Evolutionary conservation across 2,329 filamentous ascomycete species (phyloP).

Genomic region (Pseudocercospora fijiensis): DNA sequence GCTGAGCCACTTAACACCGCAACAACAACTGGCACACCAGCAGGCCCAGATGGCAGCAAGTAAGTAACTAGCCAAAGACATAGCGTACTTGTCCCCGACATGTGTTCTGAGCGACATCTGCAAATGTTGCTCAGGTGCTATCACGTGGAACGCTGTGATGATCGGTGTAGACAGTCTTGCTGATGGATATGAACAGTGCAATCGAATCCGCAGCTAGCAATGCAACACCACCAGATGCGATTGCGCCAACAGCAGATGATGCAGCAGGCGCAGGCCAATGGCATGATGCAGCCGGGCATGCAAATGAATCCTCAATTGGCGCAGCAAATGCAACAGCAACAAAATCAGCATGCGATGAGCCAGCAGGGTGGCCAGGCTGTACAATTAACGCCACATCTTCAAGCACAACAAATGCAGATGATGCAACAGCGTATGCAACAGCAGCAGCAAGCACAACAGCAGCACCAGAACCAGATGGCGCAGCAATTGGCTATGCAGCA

Average conservation of each 20-base stretch:
- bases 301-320: slow-evolving; percentile 40
- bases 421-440: slow-evolving; percentile 40
- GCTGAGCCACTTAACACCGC: slow-evolving; percentile 68
- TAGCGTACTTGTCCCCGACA: not conserved
- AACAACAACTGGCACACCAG: slow-evolving; percentile 53
- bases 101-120: not conserved
- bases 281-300: slow-evolving; percentile 30
- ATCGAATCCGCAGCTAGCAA: slow-evolving; percentile 32
- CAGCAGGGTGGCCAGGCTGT: slow-evolving; percentile 24
- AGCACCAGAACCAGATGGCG: slow-evolving; percentile 44
- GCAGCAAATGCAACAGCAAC: slow-evolving; percentile 43
- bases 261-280: slow-evolving; percentile 40
- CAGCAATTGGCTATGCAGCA: slow-evolving; percentile 49
- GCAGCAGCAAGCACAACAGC: slow-evolving; percentile 38
- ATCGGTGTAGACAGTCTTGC: not conserved
- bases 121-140: not conserved
- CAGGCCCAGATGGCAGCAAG: slow-evolving; percentile 33
- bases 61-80: slow-evolving; percentile 32
- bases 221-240: slow-evolving; percentile 40
- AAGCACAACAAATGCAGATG: slow-evolving; percentile 45
- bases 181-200: slow-evolving; percentile 46
- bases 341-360: slow-evolving; percentile 32
- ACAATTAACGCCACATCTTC: slow-evolving; percentile 28
- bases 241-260: slow-evolving; percentile 51
- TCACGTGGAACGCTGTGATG: not conserved